Evolutionary conservation across 345 rosid species (phyloP), one percentile per base, ranked within the genome.

Genomic region (Aegle marmelos): DNA sequence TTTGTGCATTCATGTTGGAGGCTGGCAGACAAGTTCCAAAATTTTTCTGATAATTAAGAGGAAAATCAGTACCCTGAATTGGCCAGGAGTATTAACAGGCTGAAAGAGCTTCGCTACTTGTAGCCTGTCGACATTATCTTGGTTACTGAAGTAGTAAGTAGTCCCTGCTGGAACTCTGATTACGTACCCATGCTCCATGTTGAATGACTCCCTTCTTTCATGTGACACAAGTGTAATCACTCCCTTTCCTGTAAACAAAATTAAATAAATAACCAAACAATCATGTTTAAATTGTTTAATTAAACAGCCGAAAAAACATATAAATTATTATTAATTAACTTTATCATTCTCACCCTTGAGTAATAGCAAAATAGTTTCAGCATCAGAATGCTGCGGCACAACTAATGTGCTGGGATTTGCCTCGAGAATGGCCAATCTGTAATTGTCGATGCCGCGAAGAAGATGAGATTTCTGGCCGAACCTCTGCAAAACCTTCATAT

Each of bases 341-440:
- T 39, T 10, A 39, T 9, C 48, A 41, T 53, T 17, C 62, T 53
- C 27, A 84, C 94, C 92, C 60, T 72, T 84, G 8, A 85, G 13
- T 48, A 83, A 84, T 37, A 88, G 2, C 27, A 81, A 37, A 54
- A 87, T 62, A 9, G 27, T 39, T 25, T 87, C 91, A 0, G 87
- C 88, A 81, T 89, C 91, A 0, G 3, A 36, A 68, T 85, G 90
- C 36, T 78, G 86, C 34, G 93, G 95, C 13, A 82, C 60, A 34
- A 85, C 27, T 65, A 88, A 87, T 9, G 87, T 89, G 50, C 63
- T 73, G 11, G 91, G 89, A 57, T 83, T 75, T 45, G 80, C 88
- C 81, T 87, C 85, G 33, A 85, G 17, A 1, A 83, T 21, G 19
- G 77, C 59, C 22, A 87, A 69, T 0, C 86, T 82, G 67, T 83